These are phyloP conservation scores for Marasmius oreades DNA, from an alignment of 1,284 basidiomycete genomes.

Conservation along the genomic window DNA sequence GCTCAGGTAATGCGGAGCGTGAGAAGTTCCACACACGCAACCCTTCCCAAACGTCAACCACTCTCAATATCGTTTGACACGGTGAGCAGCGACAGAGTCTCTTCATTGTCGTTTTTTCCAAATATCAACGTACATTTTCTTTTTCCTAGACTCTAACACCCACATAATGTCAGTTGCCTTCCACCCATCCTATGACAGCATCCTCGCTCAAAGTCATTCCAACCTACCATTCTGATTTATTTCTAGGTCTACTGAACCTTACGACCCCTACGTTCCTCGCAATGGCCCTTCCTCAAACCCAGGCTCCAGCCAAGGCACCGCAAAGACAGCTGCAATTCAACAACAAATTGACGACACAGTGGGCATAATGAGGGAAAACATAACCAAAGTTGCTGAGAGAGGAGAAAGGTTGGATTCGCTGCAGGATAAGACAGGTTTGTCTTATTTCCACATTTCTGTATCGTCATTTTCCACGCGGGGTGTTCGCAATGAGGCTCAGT, in stretches of 20 bases:
- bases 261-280: slow-evolving; percentile 93
- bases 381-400: slow-evolving; percentile 92
- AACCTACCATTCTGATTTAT: neutral
- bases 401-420: slow-evolving; percentile 92
- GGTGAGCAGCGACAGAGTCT: slow-evolving; percentile 7
- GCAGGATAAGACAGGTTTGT: slow-evolving; percentile 90
- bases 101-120: neutral
- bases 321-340: slow-evolving; percentile 92
- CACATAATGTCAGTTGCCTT: slow-evolving; percentile 13
- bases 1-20: neutral
- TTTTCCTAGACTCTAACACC: slow-evolving; percentile 5
- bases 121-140: neutral
- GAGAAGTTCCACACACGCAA: neutral
- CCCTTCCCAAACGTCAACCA: neutral
- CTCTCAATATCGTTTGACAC: slow-evolving; percentile 13
- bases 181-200: neutral
- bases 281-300: slow-evolving; percentile 64
- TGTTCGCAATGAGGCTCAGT: neutral
- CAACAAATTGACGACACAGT: slow-evolving; percentile 94
- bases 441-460: slow-evolving; percentile 4
- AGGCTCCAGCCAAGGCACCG: slow-evolving; percentile 50
- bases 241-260: slow-evolving; percentile 84
- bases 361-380: slow-evolving; percentile 97
- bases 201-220: neutral
- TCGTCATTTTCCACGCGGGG: slow-evolving; percentile 1